These are phyloP conservation scores for Ceratopteris richardii DNA, from an alignment of 75 land plant genomes.

Conservation along the genomic window DNA sequence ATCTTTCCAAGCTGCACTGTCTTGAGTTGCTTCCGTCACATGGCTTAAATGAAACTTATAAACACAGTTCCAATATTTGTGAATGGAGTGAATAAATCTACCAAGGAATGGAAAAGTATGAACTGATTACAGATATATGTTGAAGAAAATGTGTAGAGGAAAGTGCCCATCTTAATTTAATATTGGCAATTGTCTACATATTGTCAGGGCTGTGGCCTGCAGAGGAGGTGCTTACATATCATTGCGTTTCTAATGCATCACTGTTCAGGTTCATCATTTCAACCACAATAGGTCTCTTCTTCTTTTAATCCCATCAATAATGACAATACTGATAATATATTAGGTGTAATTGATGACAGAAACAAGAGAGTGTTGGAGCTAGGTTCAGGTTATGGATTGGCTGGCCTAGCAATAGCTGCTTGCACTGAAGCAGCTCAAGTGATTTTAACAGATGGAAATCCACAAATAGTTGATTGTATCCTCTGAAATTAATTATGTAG, in stretches of 20 bases:
- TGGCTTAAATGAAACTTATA: too few relatives aligned
- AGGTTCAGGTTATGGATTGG: slow-evolving; percentile 92
- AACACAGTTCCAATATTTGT: too few relatives aligned
- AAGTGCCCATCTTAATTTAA: too few relatives aligned
- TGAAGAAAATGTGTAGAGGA: too few relatives aligned
- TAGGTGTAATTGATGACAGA: slow-evolving; percentile 17
- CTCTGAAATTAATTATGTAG: slow-evolving; percentile 10
- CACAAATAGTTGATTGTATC: slow-evolving; percentile 92
- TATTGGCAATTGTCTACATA: neutral
- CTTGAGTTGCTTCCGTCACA: too few relatives aligned
- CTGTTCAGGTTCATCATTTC: slow-evolving; percentile 51
- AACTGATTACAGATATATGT: too few relatives aligned
- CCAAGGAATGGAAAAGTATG: too few relatives aligned
- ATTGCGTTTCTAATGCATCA: slow-evolving; percentile 45
- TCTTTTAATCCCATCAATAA: too few relatives aligned
- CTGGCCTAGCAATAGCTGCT: slow-evolving; percentile 69
- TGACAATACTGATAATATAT: too few relatives aligned
- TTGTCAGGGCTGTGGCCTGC: slow-evolving; percentile 83
- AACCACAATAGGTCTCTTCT: too few relatives aligned
- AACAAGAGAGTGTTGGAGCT: slow-evolving; percentile 77
- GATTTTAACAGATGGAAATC: slow-evolving; percentile 85
- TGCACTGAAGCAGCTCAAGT: slow-evolving; percentile 64
- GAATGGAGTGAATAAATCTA: too few relatives aligned
- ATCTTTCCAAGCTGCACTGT: too few relatives aligned
- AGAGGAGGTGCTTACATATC: slow-evolving; percentile 76